A percentile compares a stretch with the other conserved stretches of the same genome.
Evolutionary conservation across 108 stramenopile species (phyloP).

Genomic region (Pseudonitzschia multistriata): DNA sequence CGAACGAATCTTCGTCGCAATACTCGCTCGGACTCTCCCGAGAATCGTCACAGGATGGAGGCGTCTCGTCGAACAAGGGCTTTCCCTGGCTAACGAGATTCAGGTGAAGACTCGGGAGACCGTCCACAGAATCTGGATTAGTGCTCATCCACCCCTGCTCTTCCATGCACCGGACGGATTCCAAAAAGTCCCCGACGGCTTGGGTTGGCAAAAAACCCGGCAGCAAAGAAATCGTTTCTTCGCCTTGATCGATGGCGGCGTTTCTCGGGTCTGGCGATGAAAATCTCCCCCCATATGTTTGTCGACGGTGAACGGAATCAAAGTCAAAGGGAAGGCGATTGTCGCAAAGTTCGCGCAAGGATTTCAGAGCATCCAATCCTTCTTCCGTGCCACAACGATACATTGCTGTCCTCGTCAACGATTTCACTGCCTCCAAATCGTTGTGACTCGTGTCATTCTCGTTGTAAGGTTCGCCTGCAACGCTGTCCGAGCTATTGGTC

Average conservation of each 20-base stretch:
- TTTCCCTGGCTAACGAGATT: conserved; percentile 60
- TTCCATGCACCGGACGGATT: conserved; percentile 30
- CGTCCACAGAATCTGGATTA: conserved; percentile 77
- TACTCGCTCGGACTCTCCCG: background rate
- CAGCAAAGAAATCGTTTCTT: conserved; percentile 16
- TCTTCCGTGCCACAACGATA: conserved; percentile 3
- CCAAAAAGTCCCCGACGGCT: conserved; percentile 13
- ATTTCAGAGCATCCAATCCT: conserved; percentile 27
- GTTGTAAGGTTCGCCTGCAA: conserved; percentile 15
- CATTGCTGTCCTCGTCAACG: background rate
- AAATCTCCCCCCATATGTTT: background rate
- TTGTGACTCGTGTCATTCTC: background rate
- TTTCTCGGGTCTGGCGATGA: background rate
- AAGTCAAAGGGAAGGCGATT: conserved; percentile 32
- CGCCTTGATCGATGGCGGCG: conserved; percentile 1
- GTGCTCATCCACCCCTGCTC: conserved; percentile 52
- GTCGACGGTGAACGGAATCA: background rate
- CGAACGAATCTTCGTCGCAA: conserved; percentile 29
- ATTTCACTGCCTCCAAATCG: background rate
- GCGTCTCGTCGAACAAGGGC: conserved; percentile 28
- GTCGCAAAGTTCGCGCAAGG: conserved; percentile 6
- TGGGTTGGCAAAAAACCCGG: conserved; percentile 25
- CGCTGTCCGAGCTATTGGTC: conserved; percentile 10
- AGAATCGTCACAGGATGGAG: background rate
- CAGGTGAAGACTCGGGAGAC: conserved; percentile 69